These are phyloP conservation scores for Myxozyma udenii DNA, from an alignment of 805 yeast genomes.

Conservation along the genomic window DNA sequence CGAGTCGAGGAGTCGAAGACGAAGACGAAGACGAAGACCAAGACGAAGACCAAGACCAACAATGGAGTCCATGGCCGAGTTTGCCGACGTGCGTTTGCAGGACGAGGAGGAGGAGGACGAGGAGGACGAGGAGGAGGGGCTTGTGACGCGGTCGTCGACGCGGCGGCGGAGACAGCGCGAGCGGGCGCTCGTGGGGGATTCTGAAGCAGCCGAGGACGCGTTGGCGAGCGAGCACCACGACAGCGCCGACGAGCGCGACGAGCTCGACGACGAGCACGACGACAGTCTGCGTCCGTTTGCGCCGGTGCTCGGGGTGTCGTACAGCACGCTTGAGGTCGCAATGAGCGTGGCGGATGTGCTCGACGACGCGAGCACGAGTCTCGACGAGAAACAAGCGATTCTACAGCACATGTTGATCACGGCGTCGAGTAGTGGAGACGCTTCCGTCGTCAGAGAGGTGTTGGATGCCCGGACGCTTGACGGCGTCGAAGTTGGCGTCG, in stretches of 20 bases:
- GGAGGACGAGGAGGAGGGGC: no score
- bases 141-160: no score
- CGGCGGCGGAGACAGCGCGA: no score
- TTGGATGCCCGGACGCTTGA: conserved; percentile 29
- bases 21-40: no score
- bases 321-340: no score
- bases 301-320: no score
- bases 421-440: conserved; percentile 41
- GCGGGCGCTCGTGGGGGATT: no score
- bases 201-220: no score
- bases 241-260: not conserved
- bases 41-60: no score
- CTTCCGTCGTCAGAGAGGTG: conserved; percentile 34
- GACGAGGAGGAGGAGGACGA: not conserved
- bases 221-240: no score
- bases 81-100: not conserved
- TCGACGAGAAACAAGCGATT: conserved; percentile 10
- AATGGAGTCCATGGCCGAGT: no score
- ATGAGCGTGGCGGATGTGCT: conserved; percentile 30
- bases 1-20: no score
- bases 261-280: not conserved
- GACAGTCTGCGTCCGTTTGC: not conserved
- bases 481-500: not conserved
- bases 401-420: conserved; percentile 37
- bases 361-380: conserved; percentile 19